phyloP scores from a whole-genome alignment of 140 eudicot species.

The Bidens hawaiensis region DNA sequence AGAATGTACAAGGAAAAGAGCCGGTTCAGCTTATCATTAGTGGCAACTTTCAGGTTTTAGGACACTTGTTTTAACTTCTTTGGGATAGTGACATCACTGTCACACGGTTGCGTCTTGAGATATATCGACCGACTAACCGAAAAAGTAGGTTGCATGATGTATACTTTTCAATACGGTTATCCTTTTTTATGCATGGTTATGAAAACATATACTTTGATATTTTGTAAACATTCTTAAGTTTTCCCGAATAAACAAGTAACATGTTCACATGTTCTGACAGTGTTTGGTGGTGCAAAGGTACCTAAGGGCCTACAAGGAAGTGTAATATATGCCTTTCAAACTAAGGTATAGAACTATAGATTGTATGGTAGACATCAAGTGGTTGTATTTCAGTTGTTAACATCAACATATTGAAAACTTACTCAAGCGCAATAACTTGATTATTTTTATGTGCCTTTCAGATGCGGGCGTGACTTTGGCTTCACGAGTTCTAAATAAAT shows the following conservation, averaged over 20 bases:
- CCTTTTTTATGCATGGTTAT: constrained; percentile 3
- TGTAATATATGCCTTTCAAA: constrained; percentile 17
- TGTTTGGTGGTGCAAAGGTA: constrained; percentile 27
- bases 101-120: not conserved
- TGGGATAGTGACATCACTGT: not conserved
- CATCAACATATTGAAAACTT: not conserved
- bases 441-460: not conserved
- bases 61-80: not conserved
- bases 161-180: not conserved
- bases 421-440: not conserved
- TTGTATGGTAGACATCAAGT: not conserved
- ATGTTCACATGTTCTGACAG: constrained; percentile 20
- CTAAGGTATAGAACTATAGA: constrained; percentile 23
- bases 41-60: not conserved
- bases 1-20: not conserved
- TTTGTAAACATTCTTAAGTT: not conserved
- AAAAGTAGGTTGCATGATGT: not conserved
- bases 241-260: constrained; percentile 1
- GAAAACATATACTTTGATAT: not conserved
- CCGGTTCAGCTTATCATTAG: not conserved
- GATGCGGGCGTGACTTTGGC: constrained; percentile 1
- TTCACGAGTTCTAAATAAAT: constrained; percentile 2
- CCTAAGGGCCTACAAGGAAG: constrained; percentile 19
- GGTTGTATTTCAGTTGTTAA: not conserved
- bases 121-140: not conserved